Conservation (phyloP, 768 basidiomycete species). For the Kwoniella sp. region DNA sequence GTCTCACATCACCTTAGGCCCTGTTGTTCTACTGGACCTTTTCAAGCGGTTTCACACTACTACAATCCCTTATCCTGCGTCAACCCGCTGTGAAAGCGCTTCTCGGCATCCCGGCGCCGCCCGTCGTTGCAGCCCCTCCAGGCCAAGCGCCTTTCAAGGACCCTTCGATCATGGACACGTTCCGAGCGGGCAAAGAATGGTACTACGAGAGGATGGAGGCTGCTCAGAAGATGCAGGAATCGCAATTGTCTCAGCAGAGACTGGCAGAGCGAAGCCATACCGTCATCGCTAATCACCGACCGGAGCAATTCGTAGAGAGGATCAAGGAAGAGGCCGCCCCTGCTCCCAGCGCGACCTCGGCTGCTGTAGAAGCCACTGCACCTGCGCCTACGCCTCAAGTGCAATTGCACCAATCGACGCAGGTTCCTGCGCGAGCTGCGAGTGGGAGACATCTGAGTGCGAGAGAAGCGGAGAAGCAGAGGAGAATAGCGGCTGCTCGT, state of each 20-base stretch:
- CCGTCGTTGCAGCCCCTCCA: conserved; percentile 28
- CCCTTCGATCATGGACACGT: conserved; percentile 33
- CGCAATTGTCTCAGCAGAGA: neutral
- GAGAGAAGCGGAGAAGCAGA: conserved; percentile 28
- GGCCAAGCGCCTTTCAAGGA: conserved; percentile 18
- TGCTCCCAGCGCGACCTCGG: neutral
- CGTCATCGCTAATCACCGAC: neutral
- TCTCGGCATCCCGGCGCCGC: conserved; percentile 39
- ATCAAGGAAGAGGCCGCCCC: conserved; percentile 10
- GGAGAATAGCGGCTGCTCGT: conserved; percentile 30
- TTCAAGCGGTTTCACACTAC: conserved; percentile 61
- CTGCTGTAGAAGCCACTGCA: conserved; percentile 2
- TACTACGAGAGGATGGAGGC: neutral
- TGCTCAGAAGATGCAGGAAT: neutral
- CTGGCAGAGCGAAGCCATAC: neutral
- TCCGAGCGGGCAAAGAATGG: conserved; percentile 23
- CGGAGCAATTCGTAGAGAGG: conserved; percentile 15
- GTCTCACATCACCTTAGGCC: conserved; percentile 58
- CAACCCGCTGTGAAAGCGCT: conserved; percentile 28
- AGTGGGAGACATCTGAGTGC: conserved; percentile 4
- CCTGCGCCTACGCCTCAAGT: neutral
- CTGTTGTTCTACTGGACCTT: conserved; percentile 65
- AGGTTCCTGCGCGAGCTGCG: neutral
- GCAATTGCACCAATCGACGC: neutral
- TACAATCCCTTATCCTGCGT: conserved; percentile 63